Conservation (phyloP, 176 grass and related monocot species). For the Eragrostis nindensis region DNA sequence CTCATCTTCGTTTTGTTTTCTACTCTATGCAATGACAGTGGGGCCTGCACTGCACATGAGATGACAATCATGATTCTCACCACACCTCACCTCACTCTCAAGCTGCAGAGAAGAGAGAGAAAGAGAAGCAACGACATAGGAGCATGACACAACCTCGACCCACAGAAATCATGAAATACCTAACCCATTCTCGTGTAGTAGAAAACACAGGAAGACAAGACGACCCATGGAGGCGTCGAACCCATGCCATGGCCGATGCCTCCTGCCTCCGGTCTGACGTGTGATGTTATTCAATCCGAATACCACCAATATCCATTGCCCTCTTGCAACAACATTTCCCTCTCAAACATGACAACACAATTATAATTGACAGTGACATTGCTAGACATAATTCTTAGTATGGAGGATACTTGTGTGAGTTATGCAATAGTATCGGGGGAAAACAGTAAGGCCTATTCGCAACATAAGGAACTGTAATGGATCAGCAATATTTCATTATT, state of each 20-base stretch:
- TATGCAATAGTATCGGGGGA: neutral
- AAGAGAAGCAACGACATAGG: neutral
- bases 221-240: neutral
- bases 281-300: neutral
- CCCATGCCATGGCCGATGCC: neutral
- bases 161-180: neutral
- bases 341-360: neutral
- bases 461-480: no score
- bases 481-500: neutral
- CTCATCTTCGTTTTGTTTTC: neutral
- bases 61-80: constrained; percentile 14
- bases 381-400: neutral
- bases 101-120: neutral
- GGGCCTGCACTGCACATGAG: neutral
- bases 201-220: neutral
- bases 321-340: neutral
- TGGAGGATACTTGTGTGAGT: no score
- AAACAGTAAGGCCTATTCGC: neutral
- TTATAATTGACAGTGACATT: neutral
- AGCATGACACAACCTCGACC: neutral
- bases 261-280: neutral
- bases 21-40: constrained; percentile 18
- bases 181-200: neutral
- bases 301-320: neutral
- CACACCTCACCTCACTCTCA: neutral